phyloP scores from a whole-genome alignment of 2,329 filamentous ascomycete species.

The Penicillium sp. region DNA sequence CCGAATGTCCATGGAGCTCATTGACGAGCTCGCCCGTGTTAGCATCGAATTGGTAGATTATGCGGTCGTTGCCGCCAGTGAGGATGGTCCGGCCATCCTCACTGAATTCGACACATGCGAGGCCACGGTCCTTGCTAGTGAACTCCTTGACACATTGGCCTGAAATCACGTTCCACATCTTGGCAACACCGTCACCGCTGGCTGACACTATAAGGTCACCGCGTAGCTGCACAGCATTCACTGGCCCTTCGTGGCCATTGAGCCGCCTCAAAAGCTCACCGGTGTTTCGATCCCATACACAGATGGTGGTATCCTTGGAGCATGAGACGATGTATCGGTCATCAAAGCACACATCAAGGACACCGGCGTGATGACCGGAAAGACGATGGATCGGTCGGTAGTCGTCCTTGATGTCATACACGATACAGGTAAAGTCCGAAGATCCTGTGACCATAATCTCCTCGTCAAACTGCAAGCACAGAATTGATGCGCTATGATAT shows the following conservation, averaged over 20 bases:
- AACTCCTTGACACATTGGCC: constrained; percentile 87
- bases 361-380: constrained; percentile 69
- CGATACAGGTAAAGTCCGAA: constrained; percentile 81
- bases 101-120: constrained; percentile 92
- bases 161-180: constrained; percentile 88
- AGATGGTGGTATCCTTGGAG: constrained; percentile 89
- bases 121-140: constrained; percentile 76
- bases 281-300: constrained; percentile 82
- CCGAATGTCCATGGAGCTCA: constrained; percentile 71
- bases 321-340: constrained; percentile 89
- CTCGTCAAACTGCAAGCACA: constrained; percentile 91
- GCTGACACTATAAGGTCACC: constrained; percentile 89
- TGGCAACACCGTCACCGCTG: constrained; percentile 84
- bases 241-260: constrained; percentile 76
- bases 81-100: constrained; percentile 90
- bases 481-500: constrained; percentile 83
- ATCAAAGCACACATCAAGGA: constrained; percentile 89
- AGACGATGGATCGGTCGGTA: constrained; percentile 75
- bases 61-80: constrained; percentile 87
- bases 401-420: constrained; percentile 72
- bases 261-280: constrained; percentile 68
- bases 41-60: constrained; percentile 92
- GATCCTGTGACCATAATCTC: constrained; percentile 90
- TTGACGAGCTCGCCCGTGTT: constrained; percentile 76
- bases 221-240: constrained; percentile 91